Base-by-base conservation (phyloP, 108 stramenopile species). In the Conticribra weissflogii region DNA sequence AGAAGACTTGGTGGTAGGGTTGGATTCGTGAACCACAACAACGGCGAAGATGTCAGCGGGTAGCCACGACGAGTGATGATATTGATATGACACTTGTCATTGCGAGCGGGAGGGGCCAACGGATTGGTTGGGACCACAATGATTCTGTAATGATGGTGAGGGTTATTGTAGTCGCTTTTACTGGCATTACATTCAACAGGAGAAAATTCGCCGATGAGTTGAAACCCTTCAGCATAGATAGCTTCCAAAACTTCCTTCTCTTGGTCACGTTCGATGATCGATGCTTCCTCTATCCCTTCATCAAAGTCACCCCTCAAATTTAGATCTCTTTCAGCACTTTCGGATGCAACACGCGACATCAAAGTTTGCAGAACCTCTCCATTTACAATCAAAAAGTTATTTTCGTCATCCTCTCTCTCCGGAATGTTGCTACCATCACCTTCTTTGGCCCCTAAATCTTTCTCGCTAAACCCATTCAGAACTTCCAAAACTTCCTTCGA, bases 211-310 rank as follows among this genome's bases (percentile, higher is more conserved):
- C 33, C n/a, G 23, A 68, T 8, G 3, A 81, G 17, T 21, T 81
- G 34, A 45, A 87, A 72, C 7, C 73, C 76, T 3, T 85, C 86
- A 2, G 84, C 90, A 57, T 88, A 91, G 55, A 91, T 89, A 2
- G 86, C 90, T 48, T 76, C 58, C 12, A 91, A 66, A 3, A 81
- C 90, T 56, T 87, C 85, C 17, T 57, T 54, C 68, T 91, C 90
- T 31, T 88, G 81, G 27, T 85, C 82, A 14, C 84, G 68, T 70
- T 88, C 90, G 31, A 76, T 73, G 3, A 57, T 69, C 24, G 84
- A 80, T 27, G 59, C 52, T 36, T 88, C 82, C 9, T 85, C 76
- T 22, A 54, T 57, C 50, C 68, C 66, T 27, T 76, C 8, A 14
- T 62, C 63, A 55, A 77, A 15, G 47, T 30, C 64, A 25, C 33